Percentiles rank a stretch among this genome's conserved stretches.
Conservation (phyloP, 2,329 filamentous ascomycete genomes). For the Cladosporium sp. region DNA sequence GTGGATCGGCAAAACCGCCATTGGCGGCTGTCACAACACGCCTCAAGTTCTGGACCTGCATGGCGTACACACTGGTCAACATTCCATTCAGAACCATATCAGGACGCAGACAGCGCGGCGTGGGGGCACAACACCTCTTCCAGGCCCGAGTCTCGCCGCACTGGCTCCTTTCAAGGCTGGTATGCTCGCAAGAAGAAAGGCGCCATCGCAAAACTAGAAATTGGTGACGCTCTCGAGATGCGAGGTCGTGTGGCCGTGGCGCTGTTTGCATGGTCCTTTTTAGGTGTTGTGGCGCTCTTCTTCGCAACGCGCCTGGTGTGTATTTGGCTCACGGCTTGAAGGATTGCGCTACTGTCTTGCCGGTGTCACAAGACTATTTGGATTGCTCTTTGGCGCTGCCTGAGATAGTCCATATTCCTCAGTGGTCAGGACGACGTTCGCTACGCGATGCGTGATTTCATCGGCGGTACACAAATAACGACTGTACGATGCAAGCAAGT, state of each 20-base stretch:
- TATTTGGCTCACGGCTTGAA: conserved; percentile 24
- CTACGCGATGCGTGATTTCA: not conserved
- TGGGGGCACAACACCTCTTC: conserved; percentile 23
- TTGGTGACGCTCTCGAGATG: conserved; percentile 64
- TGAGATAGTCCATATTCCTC: conserved; percentile 8
- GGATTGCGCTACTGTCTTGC: not conserved
- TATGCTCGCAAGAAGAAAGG: conserved; percentile 46
- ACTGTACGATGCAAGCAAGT: not conserved
- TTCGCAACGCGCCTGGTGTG: conserved; percentile 28
- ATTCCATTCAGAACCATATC: conserved; percentile 47
- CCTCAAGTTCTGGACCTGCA: conserved; percentile 36
- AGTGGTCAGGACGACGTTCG: not conserved
- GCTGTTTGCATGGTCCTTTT: conserved; percentile 43
- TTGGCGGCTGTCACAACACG: conserved; percentile 45
- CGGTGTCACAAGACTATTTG: conserved; percentile 1
- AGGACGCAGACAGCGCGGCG: conserved; percentile 36
- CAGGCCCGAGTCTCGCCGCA: not conserved
- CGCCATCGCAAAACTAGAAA: conserved; percentile 62
- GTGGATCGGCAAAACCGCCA: conserved; percentile 60
- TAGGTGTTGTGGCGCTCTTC: conserved; percentile 24
- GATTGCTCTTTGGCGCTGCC: not conserved
- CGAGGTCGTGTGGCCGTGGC: conserved; percentile 55
- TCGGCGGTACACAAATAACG: not conserved
- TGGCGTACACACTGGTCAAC: conserved; percentile 38
- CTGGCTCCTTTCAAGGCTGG: conserved; percentile 33